A percentile compares a stretch with the other conserved stretches of the same genome.
phyloP scores from a whole-genome alignment of 73 alveolate genomes.

The Paramecium sonneborni region DNA sequence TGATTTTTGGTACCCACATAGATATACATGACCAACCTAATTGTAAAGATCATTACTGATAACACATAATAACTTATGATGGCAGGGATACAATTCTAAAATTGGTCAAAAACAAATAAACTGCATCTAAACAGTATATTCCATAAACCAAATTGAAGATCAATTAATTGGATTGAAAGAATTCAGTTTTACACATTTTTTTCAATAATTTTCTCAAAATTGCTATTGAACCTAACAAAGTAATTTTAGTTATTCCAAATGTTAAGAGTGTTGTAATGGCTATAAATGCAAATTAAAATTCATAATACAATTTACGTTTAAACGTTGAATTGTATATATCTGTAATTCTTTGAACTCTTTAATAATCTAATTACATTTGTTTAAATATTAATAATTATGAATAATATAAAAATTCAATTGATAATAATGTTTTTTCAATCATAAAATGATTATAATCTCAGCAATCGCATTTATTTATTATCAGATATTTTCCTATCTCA shows the following conservation, averaged over 20 bases:
- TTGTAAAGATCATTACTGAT: constrained; percentile 14
- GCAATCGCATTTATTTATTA: not conserved
- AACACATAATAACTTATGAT: constrained; percentile 47
- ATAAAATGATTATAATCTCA: constrained; percentile 25
- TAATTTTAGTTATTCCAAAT: constrained; percentile 16
- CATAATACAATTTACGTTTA: not conserved
- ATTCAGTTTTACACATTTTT: not conserved
- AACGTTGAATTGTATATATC: not conserved
- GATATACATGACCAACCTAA: constrained; percentile 44
- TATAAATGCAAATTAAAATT: not conserved
- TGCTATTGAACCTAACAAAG: constrained; percentile 34
- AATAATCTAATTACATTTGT: constrained; percentile 28
- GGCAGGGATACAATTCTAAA: not conserved
- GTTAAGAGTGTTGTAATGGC: constrained; percentile 41
- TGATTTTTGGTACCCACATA: constrained; percentile 1
- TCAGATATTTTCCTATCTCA: not conserved
- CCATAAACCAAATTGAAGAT: constrained; percentile 7
- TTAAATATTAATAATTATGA: not conserved
- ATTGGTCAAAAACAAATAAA: constrained; percentile 15
- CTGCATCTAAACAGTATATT: constrained; percentile 42
- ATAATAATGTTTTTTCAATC: not conserved
- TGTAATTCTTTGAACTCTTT: not conserved
- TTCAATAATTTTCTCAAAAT: constrained; percentile 22
- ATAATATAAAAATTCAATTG: not conserved
- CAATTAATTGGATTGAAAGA: constrained; percentile 13